Evolutionary conservation across 495 filamentous ascomycete genomes (phyloP), one percentile per base, ranked within the genome.

Genomic region (Podospora conica): DNA sequence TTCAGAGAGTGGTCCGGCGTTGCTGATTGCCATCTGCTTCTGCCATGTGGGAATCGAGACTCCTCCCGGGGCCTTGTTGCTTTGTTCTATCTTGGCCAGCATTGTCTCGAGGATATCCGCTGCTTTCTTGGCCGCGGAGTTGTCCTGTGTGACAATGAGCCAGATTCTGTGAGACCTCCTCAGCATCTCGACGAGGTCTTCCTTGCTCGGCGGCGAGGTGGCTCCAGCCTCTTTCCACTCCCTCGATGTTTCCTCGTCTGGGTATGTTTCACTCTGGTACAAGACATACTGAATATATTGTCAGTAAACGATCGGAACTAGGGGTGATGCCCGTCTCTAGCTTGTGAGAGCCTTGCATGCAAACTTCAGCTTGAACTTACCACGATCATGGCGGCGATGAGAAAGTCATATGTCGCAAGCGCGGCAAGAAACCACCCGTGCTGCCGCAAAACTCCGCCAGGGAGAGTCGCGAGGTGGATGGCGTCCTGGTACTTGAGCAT

Each of bases 401-500:
- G 75, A 63, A 81, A 83, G 68, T 84, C 81, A 55, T 83, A 79
- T 53, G 80, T 75, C 0, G 79, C 73, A 8, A 79, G 58, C 0
- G 78, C 75, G 8, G 76, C 73, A 22, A 82, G 61, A 61, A 80
- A 83, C 81, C 81, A 84, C 1, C 74, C 72, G 28, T 75, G 74
- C 24, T 73, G 69, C 53, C 65, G 66, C 20, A 84, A 64, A 9
- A 76, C 65, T 0, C 79, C 78, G 9, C 78, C 79, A 1, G 80
- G 80, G 23, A 73, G 70, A 3, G 70, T 75, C 7, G 76, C 77
- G 28, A 79, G 71, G 55, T 76, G 72, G 56, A 80, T 75, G 27
- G 63, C 68, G 9, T 71, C 68, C 66, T 84, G 82, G 62, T 77
- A 78, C 1, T 69, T 65, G 0, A 96, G 81, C 56, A 92, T 80